These are phyloP conservation scores for Henckelia pumila DNA, from an alignment of 257 asterid species.

Conservation along the genomic window DNA sequence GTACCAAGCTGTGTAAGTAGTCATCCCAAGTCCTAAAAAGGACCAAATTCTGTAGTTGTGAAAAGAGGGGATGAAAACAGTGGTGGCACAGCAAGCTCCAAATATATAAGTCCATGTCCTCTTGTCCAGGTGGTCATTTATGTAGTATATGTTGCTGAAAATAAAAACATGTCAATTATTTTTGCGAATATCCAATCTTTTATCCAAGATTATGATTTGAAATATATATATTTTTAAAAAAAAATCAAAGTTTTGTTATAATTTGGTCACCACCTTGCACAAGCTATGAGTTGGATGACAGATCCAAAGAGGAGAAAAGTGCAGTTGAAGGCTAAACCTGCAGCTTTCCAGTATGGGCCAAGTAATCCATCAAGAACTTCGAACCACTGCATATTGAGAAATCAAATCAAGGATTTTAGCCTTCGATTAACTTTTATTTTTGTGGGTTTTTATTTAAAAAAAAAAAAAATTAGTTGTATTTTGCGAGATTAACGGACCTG, in stretches of 20 bases:
- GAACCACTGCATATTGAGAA: conserved; percentile 61
- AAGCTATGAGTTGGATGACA: conserved; percentile 91
- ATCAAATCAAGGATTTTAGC: neutral
- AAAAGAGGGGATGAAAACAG: conserved; percentile 94
- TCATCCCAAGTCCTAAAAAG: conserved; percentile 93
- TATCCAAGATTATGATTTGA: neutral
- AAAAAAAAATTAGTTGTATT: too few species aligned
- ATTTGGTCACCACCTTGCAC: conserved; percentile 87
- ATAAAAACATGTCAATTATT: neutral
- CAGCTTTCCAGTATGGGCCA: conserved; percentile 97
- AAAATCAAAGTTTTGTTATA: neutral
- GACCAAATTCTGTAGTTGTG: conserved; percentile 98
- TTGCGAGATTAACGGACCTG: conserved; percentile 45
- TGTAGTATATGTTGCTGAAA: conserved; percentile 84
- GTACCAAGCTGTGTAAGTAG: conserved; percentile 97
- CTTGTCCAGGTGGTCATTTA: conserved; percentile 90
- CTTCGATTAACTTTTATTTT: neutral
- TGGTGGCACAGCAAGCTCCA: conserved; percentile 98
- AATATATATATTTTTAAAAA: neutral
- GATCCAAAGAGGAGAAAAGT: conserved; percentile 96
- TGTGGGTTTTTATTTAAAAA: neutral
- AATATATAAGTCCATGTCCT: conserved; percentile 99
- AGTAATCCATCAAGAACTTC: conserved; percentile 92
- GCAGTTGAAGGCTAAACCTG: conserved; percentile 92
- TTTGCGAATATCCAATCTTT: conserved; percentile 1